Evolutionary conservation across 371 early-diverging fungal species (phyloP).

Genomic region (Nematocida sp.): DNA sequence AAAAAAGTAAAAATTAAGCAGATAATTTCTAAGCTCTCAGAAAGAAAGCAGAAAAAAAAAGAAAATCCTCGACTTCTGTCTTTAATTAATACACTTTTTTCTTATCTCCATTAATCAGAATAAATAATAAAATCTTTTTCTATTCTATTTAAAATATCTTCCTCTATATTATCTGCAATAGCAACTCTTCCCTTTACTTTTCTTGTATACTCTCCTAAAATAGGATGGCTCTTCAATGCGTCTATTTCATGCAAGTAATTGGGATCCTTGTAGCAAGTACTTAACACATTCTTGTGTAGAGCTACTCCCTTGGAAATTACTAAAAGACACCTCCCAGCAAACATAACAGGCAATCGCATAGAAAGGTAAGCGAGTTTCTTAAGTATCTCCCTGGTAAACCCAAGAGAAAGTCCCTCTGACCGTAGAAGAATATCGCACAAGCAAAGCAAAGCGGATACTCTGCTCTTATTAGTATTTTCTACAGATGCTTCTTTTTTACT

Average conservation of each 20-base stretch:
- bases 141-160: not conserved
- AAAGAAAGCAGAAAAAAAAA: not conserved
- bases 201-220: conserved; percentile 9
- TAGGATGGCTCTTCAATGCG: conserved; percentile 43
- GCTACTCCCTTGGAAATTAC: not conserved
- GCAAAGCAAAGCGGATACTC: no score
- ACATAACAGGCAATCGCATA: not conserved
- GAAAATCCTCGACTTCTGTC: not conserved
- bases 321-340: not conserved
- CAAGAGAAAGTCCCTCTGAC: conserved; percentile 2
- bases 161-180: not conserved
- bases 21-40: not conserved
- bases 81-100: not conserved
- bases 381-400: not conserved
- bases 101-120: not conserved
- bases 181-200: conserved; percentile 1
- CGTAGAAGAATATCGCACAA: not conserved
- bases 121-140: not conserved
- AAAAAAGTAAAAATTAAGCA: not conserved
- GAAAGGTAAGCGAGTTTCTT: conserved; percentile 10
- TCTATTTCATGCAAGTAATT: conserved; percentile 46
- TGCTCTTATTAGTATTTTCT: no score
- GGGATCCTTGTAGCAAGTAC: not conserved
- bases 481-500: no score
- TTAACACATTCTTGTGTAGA: not conserved